Conservation (phyloP, 495 filamentous ascomycete genomes). For the Pseudomonodictys pantanalensis region DNA sequence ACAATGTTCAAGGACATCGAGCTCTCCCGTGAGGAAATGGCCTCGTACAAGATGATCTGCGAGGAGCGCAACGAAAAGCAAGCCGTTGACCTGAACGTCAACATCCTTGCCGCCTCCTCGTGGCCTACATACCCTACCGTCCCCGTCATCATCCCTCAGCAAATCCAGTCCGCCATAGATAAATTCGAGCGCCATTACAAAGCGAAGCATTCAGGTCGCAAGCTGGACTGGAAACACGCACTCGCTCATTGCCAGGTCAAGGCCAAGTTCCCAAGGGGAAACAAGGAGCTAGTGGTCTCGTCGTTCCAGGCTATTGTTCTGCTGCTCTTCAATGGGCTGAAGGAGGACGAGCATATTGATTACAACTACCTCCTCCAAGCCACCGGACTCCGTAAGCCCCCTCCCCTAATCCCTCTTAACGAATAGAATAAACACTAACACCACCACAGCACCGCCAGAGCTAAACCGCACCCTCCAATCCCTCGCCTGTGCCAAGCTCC, state of each 20-base stretch:
- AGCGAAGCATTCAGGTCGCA: slow-evolving; percentile 79
- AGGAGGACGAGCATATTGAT: slow-evolving; percentile 52
- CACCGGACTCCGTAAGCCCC: slow-evolving; percentile 63
- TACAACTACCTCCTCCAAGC: slow-evolving; percentile 68
- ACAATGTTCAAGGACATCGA: slow-evolving; percentile 99
- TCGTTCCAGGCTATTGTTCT: slow-evolving; percentile 90
- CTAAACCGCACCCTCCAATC: slow-evolving; percentile 89
- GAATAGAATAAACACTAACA: background rate
- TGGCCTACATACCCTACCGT: slow-evolving; percentile 93
- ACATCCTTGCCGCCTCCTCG: slow-evolving; percentile 76
- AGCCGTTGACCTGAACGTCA: slow-evolving; percentile 78
- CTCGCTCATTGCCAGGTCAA: slow-evolving; percentile 81
- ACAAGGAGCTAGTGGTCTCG: slow-evolving; percentile 82
- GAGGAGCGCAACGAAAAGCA: slow-evolving; percentile 50
- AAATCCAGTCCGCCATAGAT: slow-evolving; percentile 63
- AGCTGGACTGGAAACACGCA: slow-evolving; percentile 87
- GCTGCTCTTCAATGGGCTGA: slow-evolving; percentile 80
- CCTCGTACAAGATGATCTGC: slow-evolving; percentile 62
- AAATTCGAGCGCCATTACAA: slow-evolving; percentile 80
- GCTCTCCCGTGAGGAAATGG: slow-evolving; percentile 79
- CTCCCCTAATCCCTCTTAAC: background rate
- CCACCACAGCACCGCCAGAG: slow-evolving; percentile 62
- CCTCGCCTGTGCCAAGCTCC: slow-evolving; percentile 82
- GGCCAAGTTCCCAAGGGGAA: slow-evolving; percentile 70
- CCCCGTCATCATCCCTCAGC: slow-evolving; percentile 67